Base-by-base conservation (phyloP, 768 basidiomycete species). In the Mycena venus region DNA sequence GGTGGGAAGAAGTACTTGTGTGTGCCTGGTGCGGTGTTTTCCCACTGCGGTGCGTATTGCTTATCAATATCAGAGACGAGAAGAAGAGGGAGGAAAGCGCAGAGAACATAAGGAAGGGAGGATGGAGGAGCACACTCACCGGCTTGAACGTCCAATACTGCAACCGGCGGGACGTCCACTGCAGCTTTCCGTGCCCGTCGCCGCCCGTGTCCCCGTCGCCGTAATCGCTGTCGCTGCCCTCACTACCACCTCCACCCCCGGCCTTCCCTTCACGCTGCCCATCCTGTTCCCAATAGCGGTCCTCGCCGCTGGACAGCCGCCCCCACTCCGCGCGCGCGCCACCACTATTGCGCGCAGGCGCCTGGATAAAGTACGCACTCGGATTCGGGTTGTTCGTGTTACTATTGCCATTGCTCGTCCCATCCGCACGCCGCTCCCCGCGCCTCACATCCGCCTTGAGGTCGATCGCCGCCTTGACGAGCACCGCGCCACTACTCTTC, bases 401-500 rank as follows among this genome's bases (percentile, higher is more conserved):
- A 53, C 51, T 12, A 53, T 53, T 53, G 51, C 51, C 51, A 53
- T 53, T 53, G 25, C 25, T 53, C 51, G 51, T 10, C 51, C 51
- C 23, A 53, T 53, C 51, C 25, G 51, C 51, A 53, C n/a, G 64
- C 32, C 25, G 62, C 47, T 53, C 65, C 51, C 25, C 65, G 17
- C 68, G 68, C n/a, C 21, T 59, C 25, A 68, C 42, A 25, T 68
- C 90, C 32, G 88, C 86, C 80, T 92, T 93, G 12, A 92, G 82
- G 72, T 91, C 89, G 15, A 92, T 85, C 2, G 91, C 92, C 6
- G 86, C 85, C 53, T 86, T 86, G 34, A 91, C 82, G 19, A 91
- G 85, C 85, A 90, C 88, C 0, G 88, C 85, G 14, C 89, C 88
- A 75, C 90, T 90, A 12, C 88, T 88, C 73, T 91, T 90, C 0